These are phyloP conservation scores for Hygrocybe punicea DNA, from an alignment of 768 basidiomycete species.

Conservation along the genomic window DNA sequence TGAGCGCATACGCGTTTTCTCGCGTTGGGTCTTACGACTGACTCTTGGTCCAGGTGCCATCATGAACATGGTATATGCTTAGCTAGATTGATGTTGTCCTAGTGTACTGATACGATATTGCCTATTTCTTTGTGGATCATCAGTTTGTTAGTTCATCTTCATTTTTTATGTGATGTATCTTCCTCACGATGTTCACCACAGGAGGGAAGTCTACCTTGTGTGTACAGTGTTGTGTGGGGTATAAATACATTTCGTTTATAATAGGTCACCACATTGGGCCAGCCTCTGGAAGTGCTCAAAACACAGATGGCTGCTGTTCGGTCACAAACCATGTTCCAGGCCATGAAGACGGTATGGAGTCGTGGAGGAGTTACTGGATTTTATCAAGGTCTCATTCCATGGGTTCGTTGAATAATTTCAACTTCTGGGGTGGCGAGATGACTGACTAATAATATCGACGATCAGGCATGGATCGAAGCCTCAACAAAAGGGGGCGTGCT, in stretches of 20 bases:
- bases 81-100: background rate
- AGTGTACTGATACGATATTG: background rate
- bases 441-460: slow-evolving; percentile 5
- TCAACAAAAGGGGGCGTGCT: slow-evolving; percentile 97
- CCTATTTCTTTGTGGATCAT: slow-evolving; percentile 9
- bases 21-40: slow-evolving; percentile 13
- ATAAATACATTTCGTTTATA: slow-evolving; percentile 8
- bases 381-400: slow-evolving; percentile 98
- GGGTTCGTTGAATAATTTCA: slow-evolving; percentile 53
- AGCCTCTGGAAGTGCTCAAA: slow-evolving; percentile 96
- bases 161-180: background rate
- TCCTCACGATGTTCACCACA: slow-evolving; percentile 25
- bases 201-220: slow-evolving; percentile 59
- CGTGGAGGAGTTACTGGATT: slow-evolving; percentile 88
- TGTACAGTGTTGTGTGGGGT: background rate
- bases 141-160: slow-evolving; percentile 50
- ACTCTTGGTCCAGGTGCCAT: slow-evolving; percentile 64
- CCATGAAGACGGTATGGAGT: slow-evolving; percentile 81
- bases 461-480: slow-evolving; percentile 97
- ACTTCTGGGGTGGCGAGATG: background rate
- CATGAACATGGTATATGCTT: slow-evolving; percentile 88
- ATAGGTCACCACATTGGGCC: slow-evolving; percentile 95
- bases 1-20: slow-evolving; percentile 38
- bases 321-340: slow-evolving; percentile 84
- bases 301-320: slow-evolving; percentile 99